These are phyloP conservation scores for Artemisia tridentata DNA, from an alignment of 129 eudicot species.

Conservation along the genomic window DNA sequence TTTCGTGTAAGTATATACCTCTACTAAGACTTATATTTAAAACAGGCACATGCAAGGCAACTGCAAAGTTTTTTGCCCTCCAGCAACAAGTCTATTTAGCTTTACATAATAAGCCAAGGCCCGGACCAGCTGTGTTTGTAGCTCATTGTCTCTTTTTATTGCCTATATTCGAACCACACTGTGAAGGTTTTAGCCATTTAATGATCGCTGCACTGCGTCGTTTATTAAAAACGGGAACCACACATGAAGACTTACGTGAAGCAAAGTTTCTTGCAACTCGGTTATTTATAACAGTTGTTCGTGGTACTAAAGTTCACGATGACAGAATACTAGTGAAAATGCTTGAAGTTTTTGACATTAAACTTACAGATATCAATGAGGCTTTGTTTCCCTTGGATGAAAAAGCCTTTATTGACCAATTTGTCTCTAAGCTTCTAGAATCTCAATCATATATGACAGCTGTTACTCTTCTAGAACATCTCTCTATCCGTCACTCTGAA, in stretches of 20 bases:
- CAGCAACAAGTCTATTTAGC: constrained; percentile 65
- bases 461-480: constrained; percentile 66
- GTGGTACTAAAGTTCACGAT: constrained; percentile 51
- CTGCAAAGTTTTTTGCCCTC: constrained; percentile 71
- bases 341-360: constrained; percentile 64
- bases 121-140: constrained; percentile 69
- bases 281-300: constrained; percentile 46
- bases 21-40: constrained; percentile 13
- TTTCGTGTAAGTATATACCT: background rate
- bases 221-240: constrained; percentile 47
- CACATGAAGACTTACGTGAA: constrained; percentile 46
- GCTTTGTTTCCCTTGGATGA: constrained; percentile 39
- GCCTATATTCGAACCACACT: constrained; percentile 67
- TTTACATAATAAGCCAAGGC: constrained; percentile 53
- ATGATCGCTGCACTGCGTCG: constrained; percentile 76
- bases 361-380: constrained; percentile 48
- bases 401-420: constrained; percentile 47
- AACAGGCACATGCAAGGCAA: constrained; percentile 81
- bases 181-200: constrained; percentile 85
- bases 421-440: constrained; percentile 54
- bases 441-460: constrained; percentile 60
- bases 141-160: constrained; percentile 67
- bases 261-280: constrained; percentile 61
- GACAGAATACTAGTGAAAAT: constrained; percentile 67
- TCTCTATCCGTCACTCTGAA: constrained; percentile 60